Conservation (phyloP, 2,329 filamentous ascomycete genomes). For the Microascus cirrosus region DNA sequence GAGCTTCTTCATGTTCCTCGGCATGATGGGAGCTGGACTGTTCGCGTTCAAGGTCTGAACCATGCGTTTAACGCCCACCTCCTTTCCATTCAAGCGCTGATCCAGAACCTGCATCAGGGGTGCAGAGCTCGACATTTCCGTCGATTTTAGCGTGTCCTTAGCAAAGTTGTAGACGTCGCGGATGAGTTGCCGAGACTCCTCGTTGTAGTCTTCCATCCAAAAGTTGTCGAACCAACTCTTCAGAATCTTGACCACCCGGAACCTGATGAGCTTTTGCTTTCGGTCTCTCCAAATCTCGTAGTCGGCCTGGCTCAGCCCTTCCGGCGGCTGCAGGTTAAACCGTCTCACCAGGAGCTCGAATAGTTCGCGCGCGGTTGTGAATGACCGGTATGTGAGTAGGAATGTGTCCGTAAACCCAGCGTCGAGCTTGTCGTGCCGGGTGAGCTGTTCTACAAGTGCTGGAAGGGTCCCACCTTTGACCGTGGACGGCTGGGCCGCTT, state of each 20-base stretch:
- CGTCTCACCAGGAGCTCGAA: slow-evolving; percentile 88
- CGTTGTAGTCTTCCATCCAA: slow-evolving; percentile 93
- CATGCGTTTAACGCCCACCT: slow-evolving; percentile 73
- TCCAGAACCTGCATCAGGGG: slow-evolving; percentile 81
- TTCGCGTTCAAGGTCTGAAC: slow-evolving; percentile 77
- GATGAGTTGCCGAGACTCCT: slow-evolving; percentile 74
- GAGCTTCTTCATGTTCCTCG: slow-evolving; percentile 98
- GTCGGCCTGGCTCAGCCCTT: slow-evolving; percentile 63
- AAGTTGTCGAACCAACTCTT: slow-evolving; percentile 98
- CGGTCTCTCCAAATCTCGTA: slow-evolving; percentile 82
- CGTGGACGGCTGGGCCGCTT: slow-evolving; percentile 49
- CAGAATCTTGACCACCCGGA: slow-evolving; percentile 92
- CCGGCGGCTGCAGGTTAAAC: slow-evolving; percentile 85
- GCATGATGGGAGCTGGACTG: slow-evolving; percentile 79
- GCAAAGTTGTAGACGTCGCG: slow-evolving; percentile 85
- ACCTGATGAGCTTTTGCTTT: slow-evolving; percentile 92
- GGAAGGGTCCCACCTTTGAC: slow-evolving; percentile 84
- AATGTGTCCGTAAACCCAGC: slow-evolving; percentile 97
- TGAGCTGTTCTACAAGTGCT: slow-evolving; percentile 87
- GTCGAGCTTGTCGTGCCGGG: slow-evolving; percentile 89
- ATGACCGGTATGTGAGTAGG: slow-evolving; percentile 90
- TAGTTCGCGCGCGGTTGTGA: slow-evolving; percentile 79
- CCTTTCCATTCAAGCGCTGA: slow-evolving; percentile 78
- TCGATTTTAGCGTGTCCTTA: slow-evolving; percentile 82
- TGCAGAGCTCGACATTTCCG: slow-evolving; percentile 79